phyloP scores from a whole-genome alignment of 169 alveolate species.

The Eimeria tenella region DNA sequence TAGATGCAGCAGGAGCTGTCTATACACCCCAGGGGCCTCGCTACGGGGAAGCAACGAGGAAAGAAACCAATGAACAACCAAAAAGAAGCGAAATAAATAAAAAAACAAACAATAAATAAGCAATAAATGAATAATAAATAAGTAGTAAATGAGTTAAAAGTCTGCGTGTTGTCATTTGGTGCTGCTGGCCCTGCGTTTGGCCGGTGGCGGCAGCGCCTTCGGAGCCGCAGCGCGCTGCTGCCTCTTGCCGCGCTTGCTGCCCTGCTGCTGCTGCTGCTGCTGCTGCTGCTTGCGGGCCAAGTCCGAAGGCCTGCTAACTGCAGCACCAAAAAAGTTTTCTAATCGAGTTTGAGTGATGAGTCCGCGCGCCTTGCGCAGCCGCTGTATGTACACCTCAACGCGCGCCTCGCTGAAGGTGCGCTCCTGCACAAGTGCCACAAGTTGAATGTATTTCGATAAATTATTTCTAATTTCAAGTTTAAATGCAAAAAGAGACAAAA shows the following conservation, averaged over 20 bases:
- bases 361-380: constrained; percentile 62
- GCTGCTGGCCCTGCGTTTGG: neutral
- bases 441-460: too few species aligned
- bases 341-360: constrained; percentile 53
- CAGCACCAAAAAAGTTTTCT: constrained; percentile 25
- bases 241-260: neutral
- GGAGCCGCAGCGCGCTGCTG: neutral
- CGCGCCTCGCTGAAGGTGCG: constrained; percentile 48
- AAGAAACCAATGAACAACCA: too few species aligned
- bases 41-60: neutral
- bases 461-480: neutral
- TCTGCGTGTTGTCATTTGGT: neutral
- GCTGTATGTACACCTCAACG: constrained; percentile 48
- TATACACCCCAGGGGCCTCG: neutral
- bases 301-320: constrained; percentile 48
- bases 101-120: too few species aligned
- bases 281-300: constrained; percentile 36
- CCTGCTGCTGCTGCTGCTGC: constrained; percentile 11
- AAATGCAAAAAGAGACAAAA: neutral
- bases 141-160: neutral
- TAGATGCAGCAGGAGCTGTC: too few species aligned
- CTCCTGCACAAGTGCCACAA: neutral
- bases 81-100: too few species aligned
- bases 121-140: too few species aligned
- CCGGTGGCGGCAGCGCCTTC: neutral